A percentile compares a stretch with the other conserved stretches of the same genome.
phyloP scores from a whole-genome alignment of 805 yeast genomes.

The Dipodascopsis tothii region DNA sequence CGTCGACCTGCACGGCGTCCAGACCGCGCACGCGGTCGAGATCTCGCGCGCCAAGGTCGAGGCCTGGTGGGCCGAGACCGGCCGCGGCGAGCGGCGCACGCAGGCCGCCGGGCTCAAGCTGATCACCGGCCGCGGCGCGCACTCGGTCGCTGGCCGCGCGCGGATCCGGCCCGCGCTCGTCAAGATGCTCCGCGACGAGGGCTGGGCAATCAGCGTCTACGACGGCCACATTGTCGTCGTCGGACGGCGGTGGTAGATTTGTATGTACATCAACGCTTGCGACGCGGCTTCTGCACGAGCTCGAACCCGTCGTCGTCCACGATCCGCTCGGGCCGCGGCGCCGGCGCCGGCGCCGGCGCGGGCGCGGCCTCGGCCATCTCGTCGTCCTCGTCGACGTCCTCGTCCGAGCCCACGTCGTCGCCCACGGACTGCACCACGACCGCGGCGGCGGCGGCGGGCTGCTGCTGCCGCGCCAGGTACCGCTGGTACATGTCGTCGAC shows the following conservation, averaged over 20 bases:
- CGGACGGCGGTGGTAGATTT: slow-evolving; percentile 2
- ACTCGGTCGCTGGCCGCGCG: slow-evolving; percentile 12
- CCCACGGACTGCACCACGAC: slow-evolving; percentile 35
- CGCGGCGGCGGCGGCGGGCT: slow-evolving; percentile 30
- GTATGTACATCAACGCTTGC: neutral
- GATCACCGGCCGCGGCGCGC: slow-evolving; percentile 20
- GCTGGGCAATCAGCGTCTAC: slow-evolving; percentile 11
- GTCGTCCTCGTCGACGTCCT: slow-evolving; percentile 39
- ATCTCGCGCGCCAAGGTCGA: slow-evolving; percentile 8
- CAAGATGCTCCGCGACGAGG: slow-evolving; percentile 7
- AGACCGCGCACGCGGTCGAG: slow-evolving; percentile 4
- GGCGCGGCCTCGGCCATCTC: slow-evolving; percentile 37
- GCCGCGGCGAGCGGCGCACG: neutral
- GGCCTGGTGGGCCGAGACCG: slow-evolving; percentile 7
- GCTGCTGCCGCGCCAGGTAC: slow-evolving; percentile 49
- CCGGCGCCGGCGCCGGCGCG: slow-evolving; percentile 4
- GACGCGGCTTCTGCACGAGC: slow-evolving; percentile 52
- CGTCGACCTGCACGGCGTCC: slow-evolving; percentile 15
- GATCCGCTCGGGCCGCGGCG: slow-evolving; percentile 46
- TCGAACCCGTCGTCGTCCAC: slow-evolving; percentile 95
- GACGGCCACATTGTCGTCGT: slow-evolving; percentile 10
- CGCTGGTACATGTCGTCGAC: slow-evolving; percentile 54
- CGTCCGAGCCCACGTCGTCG: slow-evolving; percentile 46
- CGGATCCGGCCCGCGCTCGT: slow-evolving; percentile 10
- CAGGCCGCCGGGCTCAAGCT: slow-evolving; percentile 6